phyloP scores from a whole-genome alignment of 306 rosid genomes.

The Glycine tomentella region DNA sequence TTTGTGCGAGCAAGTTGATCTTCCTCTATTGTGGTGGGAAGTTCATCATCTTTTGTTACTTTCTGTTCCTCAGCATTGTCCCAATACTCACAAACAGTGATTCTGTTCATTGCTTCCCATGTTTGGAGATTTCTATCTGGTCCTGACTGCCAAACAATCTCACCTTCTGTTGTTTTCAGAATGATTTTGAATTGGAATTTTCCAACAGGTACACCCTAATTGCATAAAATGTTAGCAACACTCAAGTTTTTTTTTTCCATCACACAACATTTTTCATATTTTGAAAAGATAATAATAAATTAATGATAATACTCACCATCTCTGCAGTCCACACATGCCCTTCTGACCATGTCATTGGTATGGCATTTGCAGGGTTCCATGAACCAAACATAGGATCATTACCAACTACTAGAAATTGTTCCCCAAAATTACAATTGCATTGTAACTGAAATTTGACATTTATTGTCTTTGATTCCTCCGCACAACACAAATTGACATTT shows the following conservation, averaged over 20 bases:
- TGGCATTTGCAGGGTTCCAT: conserved; percentile 67
- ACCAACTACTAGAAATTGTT: conserved; percentile 51
- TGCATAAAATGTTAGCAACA: neutral
- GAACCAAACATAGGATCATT: conserved; percentile 60
- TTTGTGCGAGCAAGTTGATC: conserved; percentile 4
- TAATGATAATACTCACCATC: conserved; percentile 47
- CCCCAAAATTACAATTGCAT: conserved; percentile 62
- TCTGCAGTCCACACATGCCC: conserved; percentile 66
- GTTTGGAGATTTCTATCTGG: conserved; percentile 65
- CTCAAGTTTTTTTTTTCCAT: neutral
- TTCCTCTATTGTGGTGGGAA: conserved; percentile 47
- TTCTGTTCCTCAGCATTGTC: conserved; percentile 51
- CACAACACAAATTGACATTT: conserved; percentile 1
- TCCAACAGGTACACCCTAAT: conserved; percentile 65
- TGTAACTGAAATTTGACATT: conserved; percentile 67
- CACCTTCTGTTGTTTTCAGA: conserved; percentile 53
- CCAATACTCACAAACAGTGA: conserved; percentile 64
- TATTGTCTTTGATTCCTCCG: conserved; percentile 56
- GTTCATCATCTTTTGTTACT: conserved; percentile 22
- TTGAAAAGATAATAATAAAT: neutral
- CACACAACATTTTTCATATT: neutral
- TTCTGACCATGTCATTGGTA: conserved; percentile 75
- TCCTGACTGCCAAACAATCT: conserved; percentile 74
- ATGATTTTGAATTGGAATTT: conserved; percentile 74
- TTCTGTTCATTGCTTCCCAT: conserved; percentile 61